Evolutionary conservation across 768 basidiomycete species (phyloP).

Genomic region (Coprinopsis cinerea): DNA sequence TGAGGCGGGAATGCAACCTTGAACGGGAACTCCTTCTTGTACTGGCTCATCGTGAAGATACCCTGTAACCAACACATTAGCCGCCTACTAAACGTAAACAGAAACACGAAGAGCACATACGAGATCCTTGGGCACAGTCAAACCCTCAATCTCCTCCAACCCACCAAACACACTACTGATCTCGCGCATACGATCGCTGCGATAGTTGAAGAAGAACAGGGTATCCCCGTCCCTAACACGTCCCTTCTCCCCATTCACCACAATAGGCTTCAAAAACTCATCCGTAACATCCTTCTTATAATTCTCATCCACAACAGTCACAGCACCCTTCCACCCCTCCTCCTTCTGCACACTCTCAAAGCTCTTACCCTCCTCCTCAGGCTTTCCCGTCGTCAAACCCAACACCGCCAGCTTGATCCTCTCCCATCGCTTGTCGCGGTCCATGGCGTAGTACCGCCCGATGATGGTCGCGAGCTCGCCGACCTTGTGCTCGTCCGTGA

Average conservation of each 20-base stretch:
- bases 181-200: constrained; percentile 95
- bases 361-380: constrained; percentile 32
- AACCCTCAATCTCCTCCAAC: constrained; percentile 79
- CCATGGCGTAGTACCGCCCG: constrained; percentile 95
- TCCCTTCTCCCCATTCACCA: constrained; percentile 72
- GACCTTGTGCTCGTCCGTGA: constrained; percentile 68
- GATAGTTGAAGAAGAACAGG: constrained; percentile 95
- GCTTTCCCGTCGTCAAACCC: constrained; percentile 71
- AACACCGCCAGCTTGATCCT: constrained; percentile 86
- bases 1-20: constrained; percentile 90
- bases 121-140: constrained; percentile 73
- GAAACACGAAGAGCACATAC: constrained; percentile 34
- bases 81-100: neutral
- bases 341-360: neutral
- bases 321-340: constrained; percentile 45
- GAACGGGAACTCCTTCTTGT: constrained; percentile 91
- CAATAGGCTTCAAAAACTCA: constrained; percentile 94
- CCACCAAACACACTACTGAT: constrained; percentile 76
- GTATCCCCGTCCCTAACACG: constrained; percentile 86
- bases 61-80: constrained; percentile 38
- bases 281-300: constrained; percentile 87
- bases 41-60: constrained; percentile 91
- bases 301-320: constrained; percentile 65
- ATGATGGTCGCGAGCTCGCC: constrained; percentile 82
- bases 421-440: constrained; percentile 96